phyloP scores from a whole-genome alignment of 805 yeast species.

The Candida methanosorbosa region DNA sequence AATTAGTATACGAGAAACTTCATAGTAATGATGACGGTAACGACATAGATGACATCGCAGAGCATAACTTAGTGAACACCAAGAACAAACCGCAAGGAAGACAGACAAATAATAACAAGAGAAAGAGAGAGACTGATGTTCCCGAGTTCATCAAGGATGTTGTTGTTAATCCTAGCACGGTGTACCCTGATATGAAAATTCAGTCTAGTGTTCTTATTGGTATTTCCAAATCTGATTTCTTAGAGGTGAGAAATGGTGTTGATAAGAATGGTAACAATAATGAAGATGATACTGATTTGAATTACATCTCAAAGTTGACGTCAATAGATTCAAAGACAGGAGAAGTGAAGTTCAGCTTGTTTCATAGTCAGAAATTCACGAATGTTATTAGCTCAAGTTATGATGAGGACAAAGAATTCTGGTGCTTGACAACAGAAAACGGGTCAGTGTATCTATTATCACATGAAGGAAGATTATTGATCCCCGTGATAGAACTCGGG shows the following conservation, averaged over 20 bases:
- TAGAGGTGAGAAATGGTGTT: conserved; percentile 15
- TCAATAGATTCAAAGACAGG: conserved; percentile 28
- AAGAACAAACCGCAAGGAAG: conserved; percentile 23
- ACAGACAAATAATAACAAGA: conserved; percentile 23
- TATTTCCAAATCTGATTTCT: conserved; percentile 4
- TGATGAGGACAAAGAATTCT: conserved; percentile 36
- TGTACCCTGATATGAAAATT: conserved; percentile 19
- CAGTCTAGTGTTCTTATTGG: conserved; percentile 23
- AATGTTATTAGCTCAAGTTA: conserved; percentile 22
- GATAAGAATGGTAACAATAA: conserved; percentile 28
- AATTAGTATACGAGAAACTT: conserved; percentile 21
- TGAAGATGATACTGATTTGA: conserved; percentile 6
- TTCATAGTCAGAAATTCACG: conserved; percentile 30
- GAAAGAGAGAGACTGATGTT: conserved; percentile 25
- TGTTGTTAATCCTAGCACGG: conserved; percentile 16
- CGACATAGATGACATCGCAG: conserved; percentile 38
- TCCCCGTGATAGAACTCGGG: conserved; percentile 48
- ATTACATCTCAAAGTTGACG: conserved; percentile 22
- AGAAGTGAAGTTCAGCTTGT: conserved; percentile 30
- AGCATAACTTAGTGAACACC: conserved; percentile 16
- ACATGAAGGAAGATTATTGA: conserved; percentile 34
- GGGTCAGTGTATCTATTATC: conserved; percentile 44
- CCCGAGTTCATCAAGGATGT: conserved; percentile 19
- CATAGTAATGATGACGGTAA: conserved; percentile 27
- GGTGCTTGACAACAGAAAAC: conserved; percentile 49